These are phyloP conservation scores for Xanthoconium separans DNA, from an alignment of 1,284 basidiomycete species.

Conservation along the genomic window DNA sequence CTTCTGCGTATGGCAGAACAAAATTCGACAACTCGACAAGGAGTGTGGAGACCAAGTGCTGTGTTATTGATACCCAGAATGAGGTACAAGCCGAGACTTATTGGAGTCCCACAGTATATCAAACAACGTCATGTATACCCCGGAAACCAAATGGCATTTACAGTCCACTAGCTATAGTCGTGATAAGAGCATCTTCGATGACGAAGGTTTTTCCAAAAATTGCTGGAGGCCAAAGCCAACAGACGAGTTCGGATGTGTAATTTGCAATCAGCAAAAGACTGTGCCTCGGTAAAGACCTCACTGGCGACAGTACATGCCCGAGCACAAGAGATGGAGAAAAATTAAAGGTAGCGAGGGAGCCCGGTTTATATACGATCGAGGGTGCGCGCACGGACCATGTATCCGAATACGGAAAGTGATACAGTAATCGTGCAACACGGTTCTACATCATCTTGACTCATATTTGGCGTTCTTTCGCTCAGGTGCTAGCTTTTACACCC, in stretches of 20 bases:
- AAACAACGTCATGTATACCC: too few relatives aligned
- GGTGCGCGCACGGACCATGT: too few relatives aligned
- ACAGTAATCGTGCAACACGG: too few relatives aligned
- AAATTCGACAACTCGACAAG: conserved; percentile 18
- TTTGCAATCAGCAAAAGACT: conserved; percentile 95
- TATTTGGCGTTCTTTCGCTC: not conserved
- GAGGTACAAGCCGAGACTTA: too few relatives aligned
- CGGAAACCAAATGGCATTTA: too few relatives aligned
- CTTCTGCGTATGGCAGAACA: conserved; percentile 1
- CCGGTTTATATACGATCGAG: too few relatives aligned
- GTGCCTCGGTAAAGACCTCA: conserved; percentile 89
- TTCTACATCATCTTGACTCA: not conserved
- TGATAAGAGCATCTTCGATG: too few relatives aligned
- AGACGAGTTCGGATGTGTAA: conserved; percentile 85
- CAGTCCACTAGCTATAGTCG: too few relatives aligned
- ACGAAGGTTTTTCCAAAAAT: conserved; percentile 58
- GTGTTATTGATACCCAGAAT: not conserved
- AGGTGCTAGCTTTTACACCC: conserved; percentile 60
- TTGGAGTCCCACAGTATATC: too few relatives aligned
- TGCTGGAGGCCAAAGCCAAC: conserved; percentile 73
- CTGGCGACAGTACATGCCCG: conserved; percentile 90
- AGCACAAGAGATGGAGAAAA: conserved; percentile 77
- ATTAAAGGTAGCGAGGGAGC: too few relatives aligned
- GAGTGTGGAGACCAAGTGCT: conserved; percentile 8
- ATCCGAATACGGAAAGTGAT: too few relatives aligned